Conservation (phyloP, 129 eudicot genomes). For the Centella asiatica region DNA sequence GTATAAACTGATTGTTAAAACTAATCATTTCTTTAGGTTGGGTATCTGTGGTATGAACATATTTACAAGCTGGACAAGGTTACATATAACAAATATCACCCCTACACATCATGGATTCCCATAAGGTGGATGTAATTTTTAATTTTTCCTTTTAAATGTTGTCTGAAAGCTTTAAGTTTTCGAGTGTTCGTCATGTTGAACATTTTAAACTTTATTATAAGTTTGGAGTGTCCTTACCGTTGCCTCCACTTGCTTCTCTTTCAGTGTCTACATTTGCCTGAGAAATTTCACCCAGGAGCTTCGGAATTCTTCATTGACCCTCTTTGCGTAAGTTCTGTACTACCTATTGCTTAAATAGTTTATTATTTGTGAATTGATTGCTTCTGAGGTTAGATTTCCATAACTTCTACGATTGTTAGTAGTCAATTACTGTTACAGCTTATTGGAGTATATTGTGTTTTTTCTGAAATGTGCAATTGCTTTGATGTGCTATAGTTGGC, state of each 20-base stretch:
- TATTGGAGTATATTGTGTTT: constrained; percentile 3
- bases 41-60: constrained; percentile 83
- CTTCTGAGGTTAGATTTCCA: background rate
- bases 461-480: constrained; percentile 5
- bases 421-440: background rate
- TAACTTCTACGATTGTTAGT: background rate
- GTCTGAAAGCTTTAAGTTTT: background rate
- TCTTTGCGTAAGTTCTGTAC: constrained; percentile 71
- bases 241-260: constrained; percentile 7
- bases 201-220: background rate
- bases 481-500: constrained; percentile 52
- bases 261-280: constrained; percentile 87
- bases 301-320: constrained; percentile 72
- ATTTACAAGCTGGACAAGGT: constrained; percentile 84
- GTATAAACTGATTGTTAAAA: constrained; percentile 14
- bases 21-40: constrained; percentile 46
- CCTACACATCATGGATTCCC: constrained; percentile 97
- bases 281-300: constrained; percentile 82
- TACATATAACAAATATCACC: constrained; percentile 81
- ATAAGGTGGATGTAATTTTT: constrained; percentile 56
- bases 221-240: constrained; percentile 1
- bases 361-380: background rate
- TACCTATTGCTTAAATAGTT: background rate
- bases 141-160: background rate
- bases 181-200: background rate